Evolutionary conservation across 1,139 yeast species (phyloP), one percentile per base, ranked within the genome.

Genomic region (Magnusiomyces fungicola): DNA sequence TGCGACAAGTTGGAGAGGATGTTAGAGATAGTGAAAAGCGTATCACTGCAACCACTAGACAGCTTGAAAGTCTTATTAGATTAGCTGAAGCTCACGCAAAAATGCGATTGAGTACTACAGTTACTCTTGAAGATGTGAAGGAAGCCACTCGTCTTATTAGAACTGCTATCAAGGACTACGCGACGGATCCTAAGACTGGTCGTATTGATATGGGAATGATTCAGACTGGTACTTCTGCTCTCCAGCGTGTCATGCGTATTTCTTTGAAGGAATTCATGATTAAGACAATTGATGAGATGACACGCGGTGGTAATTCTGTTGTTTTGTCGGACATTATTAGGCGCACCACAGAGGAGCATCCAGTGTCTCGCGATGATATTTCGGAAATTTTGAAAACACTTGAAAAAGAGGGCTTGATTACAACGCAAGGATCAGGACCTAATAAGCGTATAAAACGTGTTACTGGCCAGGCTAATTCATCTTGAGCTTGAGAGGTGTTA

Each of bases 11-110:
- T 57, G 98, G 98, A 46, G 97, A 92, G 63, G 97, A 90, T 63
- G 78, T 85, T 12, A 75, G 96, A 55, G 73, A 90, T 1, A 75
- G 89, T 5, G 97, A 92, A 58, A 85, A 84, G 69, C 76, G 99
- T 60, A 87, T 92, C 57, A 92, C 99, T 1, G 99, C 99, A 3
- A 92, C 99, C 1, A 92, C 99, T 1, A 79, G 99, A 69, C 98
- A 94, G 65, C 73, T 92, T 53, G 98, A 92, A 68, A 84, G 95
- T 53, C 88, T 92, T 96, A 89, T 90, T 59, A 81, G 99, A 63
- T 73, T 92, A 46, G 70, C 95, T 0, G 98, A 92, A 68, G 98
- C 98, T 0, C 98, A 92, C 65, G 98, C 99, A 2, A 90, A 89
- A 68, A 86, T 94, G 96, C 79, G 96, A 58, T 73, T 92, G 42